Evolutionary conservation across 257 asterid species (phyloP).

Genomic region (Jacaranda copaia): DNA sequence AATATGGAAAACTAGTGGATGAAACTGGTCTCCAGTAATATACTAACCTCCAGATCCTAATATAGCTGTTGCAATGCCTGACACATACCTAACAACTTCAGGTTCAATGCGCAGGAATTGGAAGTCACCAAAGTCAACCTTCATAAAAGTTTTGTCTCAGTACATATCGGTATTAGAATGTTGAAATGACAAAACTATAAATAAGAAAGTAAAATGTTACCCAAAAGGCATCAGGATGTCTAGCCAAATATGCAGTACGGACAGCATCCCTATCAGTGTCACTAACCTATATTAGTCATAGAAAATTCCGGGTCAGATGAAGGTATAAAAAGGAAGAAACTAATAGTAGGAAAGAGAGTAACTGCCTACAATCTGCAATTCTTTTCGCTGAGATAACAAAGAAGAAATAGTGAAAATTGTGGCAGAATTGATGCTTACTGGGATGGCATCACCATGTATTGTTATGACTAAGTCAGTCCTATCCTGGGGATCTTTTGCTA

Average conservation of each 20-base stretch:
- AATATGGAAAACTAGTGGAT: background rate
- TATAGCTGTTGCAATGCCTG: constrained; percentile 94
- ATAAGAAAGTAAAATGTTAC: constrained; percentile 46
- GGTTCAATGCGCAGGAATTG: constrained; percentile 90
- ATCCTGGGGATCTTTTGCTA: constrained; percentile 92
- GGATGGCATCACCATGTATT: constrained; percentile 87
- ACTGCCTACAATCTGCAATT: background rate
- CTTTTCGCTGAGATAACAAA: constrained; percentile 5
- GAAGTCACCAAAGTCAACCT: constrained; percentile 99
- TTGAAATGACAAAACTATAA: constrained; percentile 21
- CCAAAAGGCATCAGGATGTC: constrained; percentile 96
- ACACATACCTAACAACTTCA: constrained; percentile 72
- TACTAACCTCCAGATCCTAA: constrained; percentile 91
- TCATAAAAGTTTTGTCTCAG: constrained; percentile 39
- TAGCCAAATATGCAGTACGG: constrained; percentile 79
- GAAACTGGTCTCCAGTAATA: constrained; percentile 26
- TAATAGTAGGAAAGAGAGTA: background rate
- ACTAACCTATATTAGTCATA: constrained; percentile 53
- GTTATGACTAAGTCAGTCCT: constrained; percentile 82
- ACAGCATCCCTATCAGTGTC: constrained; percentile 60
- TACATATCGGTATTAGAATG: background rate
- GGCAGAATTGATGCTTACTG: constrained; percentile 54
- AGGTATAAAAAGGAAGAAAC: constrained; percentile 30
- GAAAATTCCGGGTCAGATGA: constrained; percentile 22
- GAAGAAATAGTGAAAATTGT: background rate